A percentile compares a stretch with the other conserved stretches of the same genome.
phyloP scores from a whole-genome alignment of 2,329 filamentous ascomycete species.

The Diaporthe batatas region DNA sequence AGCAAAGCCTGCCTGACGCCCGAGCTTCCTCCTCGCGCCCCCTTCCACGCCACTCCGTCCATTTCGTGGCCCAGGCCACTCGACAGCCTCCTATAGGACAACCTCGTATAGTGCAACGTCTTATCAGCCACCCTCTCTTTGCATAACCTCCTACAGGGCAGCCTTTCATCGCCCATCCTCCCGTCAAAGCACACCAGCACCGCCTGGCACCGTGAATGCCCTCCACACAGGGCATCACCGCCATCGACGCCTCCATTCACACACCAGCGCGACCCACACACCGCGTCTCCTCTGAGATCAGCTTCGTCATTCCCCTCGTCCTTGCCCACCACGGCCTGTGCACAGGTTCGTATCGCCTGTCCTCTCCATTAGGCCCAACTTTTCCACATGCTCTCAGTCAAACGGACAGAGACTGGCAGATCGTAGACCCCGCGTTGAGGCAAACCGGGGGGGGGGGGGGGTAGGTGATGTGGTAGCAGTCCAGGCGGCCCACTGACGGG shows the following conservation, averaged over 20 bases:
- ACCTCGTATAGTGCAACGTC: too few relatives aligned
- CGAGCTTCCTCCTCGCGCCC: conserved; percentile 25
- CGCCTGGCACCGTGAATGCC: conserved; percentile 15
- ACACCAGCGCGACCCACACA: neutral
- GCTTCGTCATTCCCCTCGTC: neutral
- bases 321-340: neutral
- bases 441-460: neutral
- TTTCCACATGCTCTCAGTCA: neutral
- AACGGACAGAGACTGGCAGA: neutral
- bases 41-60: conserved; percentile 8
- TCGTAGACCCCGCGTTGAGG: conserved; percentile 4
- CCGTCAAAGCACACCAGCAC: conserved; percentile 9
- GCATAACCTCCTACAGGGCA: too few relatives aligned
- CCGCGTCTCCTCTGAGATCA: conserved; percentile 4
- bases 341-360: neutral
- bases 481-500: neutral
- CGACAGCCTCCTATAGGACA: neutral
- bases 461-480: neutral
- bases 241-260: neutral
- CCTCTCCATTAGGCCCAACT: too few relatives aligned
- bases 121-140: too few relatives aligned
- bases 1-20: conserved; percentile 30
- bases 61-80: conserved; percentile 18
- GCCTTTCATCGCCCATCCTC: too few relatives aligned
- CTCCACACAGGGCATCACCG: neutral